phyloP scores from a whole-genome alignment of 441 rosid species.

The Pelargonium cotyledonis region DNA sequence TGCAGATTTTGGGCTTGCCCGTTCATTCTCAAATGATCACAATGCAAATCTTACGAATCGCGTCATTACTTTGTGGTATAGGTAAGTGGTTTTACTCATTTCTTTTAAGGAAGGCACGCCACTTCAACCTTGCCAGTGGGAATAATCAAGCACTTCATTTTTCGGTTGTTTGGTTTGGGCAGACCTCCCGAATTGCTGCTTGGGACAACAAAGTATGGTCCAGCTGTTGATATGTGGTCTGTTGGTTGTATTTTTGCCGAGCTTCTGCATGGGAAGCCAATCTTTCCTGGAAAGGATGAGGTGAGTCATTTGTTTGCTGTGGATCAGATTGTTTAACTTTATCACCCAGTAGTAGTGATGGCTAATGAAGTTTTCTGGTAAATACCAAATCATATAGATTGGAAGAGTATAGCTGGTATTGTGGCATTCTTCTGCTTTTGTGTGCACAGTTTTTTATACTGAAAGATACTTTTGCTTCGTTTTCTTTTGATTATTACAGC shows the following conservation, averaged over 20 bases:
- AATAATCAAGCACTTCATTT: conserved; percentile 2
- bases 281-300: conserved; percentile 90
- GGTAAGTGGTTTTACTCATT: conserved; percentile 36
- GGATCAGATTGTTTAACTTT: neutral
- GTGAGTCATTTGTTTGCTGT: conserved; percentile 24
- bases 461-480: neutral
- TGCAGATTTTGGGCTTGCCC: conserved; percentile 94
- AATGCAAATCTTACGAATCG: conserved; percentile 78
- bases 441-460: neutral
- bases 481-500: conserved; percentile 36
- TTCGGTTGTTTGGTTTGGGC: conserved; percentile 17
- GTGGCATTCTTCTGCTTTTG: no score
- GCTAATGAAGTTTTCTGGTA: no score
- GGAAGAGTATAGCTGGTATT: no score
- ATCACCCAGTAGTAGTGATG: neutral
- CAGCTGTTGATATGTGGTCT: conserved; percentile 98
- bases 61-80: conserved; percentile 92
- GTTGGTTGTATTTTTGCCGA: conserved; percentile 98
- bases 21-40: conserved; percentile 68
- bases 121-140: neutral
- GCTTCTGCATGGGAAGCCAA: conserved; percentile 81
- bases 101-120: neutral
- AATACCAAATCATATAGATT: no score
- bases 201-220: conserved; percentile 95
- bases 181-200: conserved; percentile 97